These are phyloP conservation scores for Colletotrichum paranaense DNA, from an alignment of 2,329 filamentous ascomycete species.

Conservation along the genomic window DNA sequence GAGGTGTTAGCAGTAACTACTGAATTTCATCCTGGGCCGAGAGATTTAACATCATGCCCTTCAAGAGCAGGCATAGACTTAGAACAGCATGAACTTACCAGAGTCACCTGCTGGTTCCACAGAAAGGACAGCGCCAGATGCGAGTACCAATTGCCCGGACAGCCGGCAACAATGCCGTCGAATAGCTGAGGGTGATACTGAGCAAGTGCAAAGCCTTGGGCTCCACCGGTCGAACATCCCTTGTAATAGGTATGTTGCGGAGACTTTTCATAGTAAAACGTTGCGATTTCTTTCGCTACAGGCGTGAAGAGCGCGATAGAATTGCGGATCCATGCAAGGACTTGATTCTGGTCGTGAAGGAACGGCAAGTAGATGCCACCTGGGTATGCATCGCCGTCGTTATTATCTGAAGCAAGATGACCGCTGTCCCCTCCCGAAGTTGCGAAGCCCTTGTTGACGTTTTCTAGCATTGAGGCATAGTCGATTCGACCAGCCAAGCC, in stretches of 20 bases:
- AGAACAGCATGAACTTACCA: background rate
- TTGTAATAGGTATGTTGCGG: conserved; percentile 12
- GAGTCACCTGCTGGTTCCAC: conserved; percentile 20
- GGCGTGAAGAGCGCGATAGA: conserved; percentile 16
- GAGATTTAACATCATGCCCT: too few relatives aligned
- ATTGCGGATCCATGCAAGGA: conserved; percentile 26
- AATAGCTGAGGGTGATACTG: conserved; percentile 14
- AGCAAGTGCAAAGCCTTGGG: conserved; percentile 10
- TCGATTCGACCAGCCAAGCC: conserved; percentile 20
- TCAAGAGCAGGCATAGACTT: too few relatives aligned
- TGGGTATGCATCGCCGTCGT: conserved; percentile 11
- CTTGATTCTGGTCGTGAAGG: conserved; percentile 17
- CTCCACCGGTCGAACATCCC: conserved; percentile 25
- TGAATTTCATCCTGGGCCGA: too few relatives aligned
- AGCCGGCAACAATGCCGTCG: conserved; percentile 3
- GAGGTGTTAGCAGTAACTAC: background rate
- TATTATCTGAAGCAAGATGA: conserved; percentile 9
- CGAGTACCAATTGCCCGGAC: conserved; percentile 28
- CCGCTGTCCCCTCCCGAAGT: conserved; percentile 23
- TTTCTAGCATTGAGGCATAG: conserved; percentile 17
- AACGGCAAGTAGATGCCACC: conserved; percentile 1
- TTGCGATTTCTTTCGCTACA: background rate
- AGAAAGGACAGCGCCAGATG: conserved; percentile 18
- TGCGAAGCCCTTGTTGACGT: conserved; percentile 14
- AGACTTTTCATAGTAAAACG: background rate